Conservation (phyloP, 176 grass and related monocot genomes). For the Olyra latifolia region DNA sequence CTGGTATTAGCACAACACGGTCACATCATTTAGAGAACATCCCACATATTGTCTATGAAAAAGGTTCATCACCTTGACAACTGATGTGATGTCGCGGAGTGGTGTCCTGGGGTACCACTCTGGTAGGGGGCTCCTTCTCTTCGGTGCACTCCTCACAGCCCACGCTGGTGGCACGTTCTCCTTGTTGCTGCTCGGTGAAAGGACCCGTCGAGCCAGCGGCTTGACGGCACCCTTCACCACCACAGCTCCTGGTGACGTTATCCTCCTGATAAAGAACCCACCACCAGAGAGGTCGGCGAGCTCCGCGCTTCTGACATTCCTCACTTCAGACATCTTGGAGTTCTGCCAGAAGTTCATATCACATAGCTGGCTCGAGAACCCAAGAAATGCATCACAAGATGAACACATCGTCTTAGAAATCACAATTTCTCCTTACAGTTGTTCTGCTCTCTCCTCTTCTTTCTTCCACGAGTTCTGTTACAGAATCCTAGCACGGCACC, state of each 20-base stretch:
- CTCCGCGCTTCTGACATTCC: slow-evolving; percentile 20
- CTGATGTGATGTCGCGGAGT: slow-evolving; percentile 56
- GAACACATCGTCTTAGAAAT: background rate
- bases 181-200: slow-evolving; percentile 35
- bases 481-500: background rate
- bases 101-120: slow-evolving; percentile 73
- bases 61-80: slow-evolving; percentile 51
- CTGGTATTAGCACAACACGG: background rate
- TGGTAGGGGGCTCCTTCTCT: slow-evolving; percentile 61
- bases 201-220: slow-evolving; percentile 16
- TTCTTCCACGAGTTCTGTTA: background rate
- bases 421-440: background rate
- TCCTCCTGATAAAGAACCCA: slow-evolving; percentile 58
- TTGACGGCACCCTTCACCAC: slow-evolving; percentile 18
- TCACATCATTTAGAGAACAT: background rate
- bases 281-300: slow-evolving; percentile 34
- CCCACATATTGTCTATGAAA: background rate
- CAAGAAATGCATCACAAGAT: background rate
- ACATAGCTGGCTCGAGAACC: slow-evolving; percentile 8
- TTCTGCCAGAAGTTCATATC: slow-evolving; percentile 4
- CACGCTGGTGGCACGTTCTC: slow-evolving; percentile 41
- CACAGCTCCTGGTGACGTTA: slow-evolving; percentile 38
- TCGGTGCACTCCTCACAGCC: slow-evolving; percentile 18
- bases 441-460: slow-evolving; percentile 8
- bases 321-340: slow-evolving; percentile 55